These are phyloP conservation scores for Tetracladium setigerum DNA, from an alignment of 495 filamentous ascomycete genomes.

Conservation along the genomic window DNA sequence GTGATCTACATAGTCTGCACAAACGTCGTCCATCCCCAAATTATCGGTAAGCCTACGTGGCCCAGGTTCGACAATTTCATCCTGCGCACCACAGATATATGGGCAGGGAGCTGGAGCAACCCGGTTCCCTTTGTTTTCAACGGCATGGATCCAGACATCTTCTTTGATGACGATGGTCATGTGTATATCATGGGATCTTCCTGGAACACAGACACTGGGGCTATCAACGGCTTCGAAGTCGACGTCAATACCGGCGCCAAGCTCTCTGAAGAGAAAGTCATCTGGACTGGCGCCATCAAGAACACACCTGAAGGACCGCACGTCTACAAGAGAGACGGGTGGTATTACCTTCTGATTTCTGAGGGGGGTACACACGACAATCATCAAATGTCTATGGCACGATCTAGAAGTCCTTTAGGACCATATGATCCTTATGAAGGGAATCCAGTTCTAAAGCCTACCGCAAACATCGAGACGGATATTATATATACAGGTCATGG, in stretches of 20 bases:
- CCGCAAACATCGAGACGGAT: slow-evolving; percentile 27
- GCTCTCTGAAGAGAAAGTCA: slow-evolving; percentile 29
- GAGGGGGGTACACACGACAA: slow-evolving; percentile 55
- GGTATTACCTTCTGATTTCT: slow-evolving; percentile 60
- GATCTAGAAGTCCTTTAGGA: slow-evolving; percentile 38
- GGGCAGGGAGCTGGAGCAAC: slow-evolving; percentile 22
- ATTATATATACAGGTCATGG: slow-evolving; percentile 34
- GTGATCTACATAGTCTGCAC: slow-evolving; percentile 30
- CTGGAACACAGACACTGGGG: slow-evolving; percentile 8
- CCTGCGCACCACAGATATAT: slow-evolving; percentile 23
- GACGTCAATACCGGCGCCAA: slow-evolving; percentile 34
- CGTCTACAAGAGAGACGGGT: slow-evolving; percentile 54
- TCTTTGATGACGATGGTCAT: slow-evolving; percentile 44
- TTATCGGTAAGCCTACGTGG: background rate
- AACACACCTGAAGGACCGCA: slow-evolving; percentile 55
- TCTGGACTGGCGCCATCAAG: slow-evolving; percentile 48
- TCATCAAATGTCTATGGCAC: slow-evolving; percentile 47
- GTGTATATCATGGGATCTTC: slow-evolving; percentile 32
- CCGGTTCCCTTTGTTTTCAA: slow-evolving; percentile 25
- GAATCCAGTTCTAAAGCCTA: slow-evolving; percentile 45
- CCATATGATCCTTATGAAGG: slow-evolving; percentile 44
- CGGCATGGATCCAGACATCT: slow-evolving; percentile 36
- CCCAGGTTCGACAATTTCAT: slow-evolving; percentile 16
- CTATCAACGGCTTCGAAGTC: slow-evolving; percentile 33
- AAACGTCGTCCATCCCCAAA: no score